Base-by-base conservation (phyloP, 2,329 filamentous ascomycete species). In the Neopestalotiopsis sp. region DNA sequence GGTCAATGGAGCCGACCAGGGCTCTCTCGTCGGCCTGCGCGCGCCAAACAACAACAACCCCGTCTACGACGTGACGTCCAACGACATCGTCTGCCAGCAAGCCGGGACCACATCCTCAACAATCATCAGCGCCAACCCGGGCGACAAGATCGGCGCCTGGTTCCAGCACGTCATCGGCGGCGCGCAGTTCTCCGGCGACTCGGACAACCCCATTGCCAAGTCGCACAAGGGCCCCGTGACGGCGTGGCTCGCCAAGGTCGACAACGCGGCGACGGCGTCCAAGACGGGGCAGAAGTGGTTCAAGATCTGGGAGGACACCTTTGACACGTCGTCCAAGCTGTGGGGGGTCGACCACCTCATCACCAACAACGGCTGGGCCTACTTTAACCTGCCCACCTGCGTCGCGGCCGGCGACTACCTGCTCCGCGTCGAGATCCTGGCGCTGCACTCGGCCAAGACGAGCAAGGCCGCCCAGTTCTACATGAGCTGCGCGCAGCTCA, bases 91-190 rank as follows among this genome's bases (percentile, higher is more conserved):
- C 72, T 89, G 86, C 75, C 86, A 87, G 71, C 77, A 78, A 64
- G 77, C 81, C 12, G 82, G 82, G 17, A 77, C 75, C 34, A 83
- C 78, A 10, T 84, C 83, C 3, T 66, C 75, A 68, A 76, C 78
- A 12, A 79, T 89, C 65, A 83, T 88, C 71, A 78, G 80, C 57
- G 83, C 88, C 65, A 81, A 83, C 17, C 80, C 84, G 2, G 86
- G 86, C 13, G 86, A 87, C 74, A 80, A 82, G 72, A 78, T 88
- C 60, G 86, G 86, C 7, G 81, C 85, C 1, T 84, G 80, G 75
- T 88, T 84, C 81, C 84, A 85, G 57, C 86, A 88, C 73, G 80
- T 88, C 65, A 83, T 88, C 67, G 86, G 86, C 66, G 86, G 86
- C 62, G 80, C 83, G 7, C 65, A 67, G n/a, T 60, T 60, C 56